These are phyloP conservation scores for Pyrrhoderma noxium DNA, from an alignment of 1,284 basidiomycete genomes.

Conservation along the genomic window DNA sequence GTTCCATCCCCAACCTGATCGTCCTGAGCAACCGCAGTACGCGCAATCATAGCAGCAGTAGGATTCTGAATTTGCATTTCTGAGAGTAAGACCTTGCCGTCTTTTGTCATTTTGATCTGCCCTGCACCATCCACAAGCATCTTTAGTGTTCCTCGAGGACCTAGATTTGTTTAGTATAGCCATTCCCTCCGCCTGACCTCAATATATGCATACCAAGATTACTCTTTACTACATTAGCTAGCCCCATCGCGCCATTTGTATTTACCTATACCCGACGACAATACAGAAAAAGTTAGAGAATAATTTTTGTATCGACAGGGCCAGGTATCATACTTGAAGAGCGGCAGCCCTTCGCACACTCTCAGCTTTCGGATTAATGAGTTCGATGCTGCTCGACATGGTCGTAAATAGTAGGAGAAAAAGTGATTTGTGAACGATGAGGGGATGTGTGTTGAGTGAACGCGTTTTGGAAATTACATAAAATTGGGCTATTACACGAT, in stretches of 20 bases:
- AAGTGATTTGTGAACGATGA: neutral
- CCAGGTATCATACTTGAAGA: conserved; percentile 66
- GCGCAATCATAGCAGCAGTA: conserved; percentile 98
- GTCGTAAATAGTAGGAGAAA: conserved; percentile 15
- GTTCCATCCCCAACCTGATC: conserved; percentile 99
- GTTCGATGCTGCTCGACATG: conserved; percentile 81
- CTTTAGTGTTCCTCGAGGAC: conserved; percentile 93
- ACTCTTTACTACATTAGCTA: conserved; percentile 95
- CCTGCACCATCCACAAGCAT: conserved; percentile 99
- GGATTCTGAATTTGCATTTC: conserved; percentile 99
- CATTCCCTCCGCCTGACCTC: neutral
- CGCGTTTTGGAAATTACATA: neutral
- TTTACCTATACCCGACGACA: conserved; percentile 56
- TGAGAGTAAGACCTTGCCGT: conserved; percentile 96
- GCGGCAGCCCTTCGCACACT: conserved; percentile 89
- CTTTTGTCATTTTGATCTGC: conserved; percentile 99
- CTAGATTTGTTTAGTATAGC: conserved; percentile 35
- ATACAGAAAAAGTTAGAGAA: conserved; percentile 17
- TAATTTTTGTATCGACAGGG: conserved; percentile 19
- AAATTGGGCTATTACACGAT: too few relatives aligned
- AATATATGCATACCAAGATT: conserved; percentile 70
- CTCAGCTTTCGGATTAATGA: conserved; percentile 95
- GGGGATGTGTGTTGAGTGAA: neutral
- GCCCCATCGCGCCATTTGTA: conserved; percentile 91
- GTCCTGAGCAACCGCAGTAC: conserved; percentile 97